These are phyloP conservation scores for Ploettnerulaceae sp. DNA, from an alignment of 2,329 filamentous ascomycete species.

Conservation along the genomic window DNA sequence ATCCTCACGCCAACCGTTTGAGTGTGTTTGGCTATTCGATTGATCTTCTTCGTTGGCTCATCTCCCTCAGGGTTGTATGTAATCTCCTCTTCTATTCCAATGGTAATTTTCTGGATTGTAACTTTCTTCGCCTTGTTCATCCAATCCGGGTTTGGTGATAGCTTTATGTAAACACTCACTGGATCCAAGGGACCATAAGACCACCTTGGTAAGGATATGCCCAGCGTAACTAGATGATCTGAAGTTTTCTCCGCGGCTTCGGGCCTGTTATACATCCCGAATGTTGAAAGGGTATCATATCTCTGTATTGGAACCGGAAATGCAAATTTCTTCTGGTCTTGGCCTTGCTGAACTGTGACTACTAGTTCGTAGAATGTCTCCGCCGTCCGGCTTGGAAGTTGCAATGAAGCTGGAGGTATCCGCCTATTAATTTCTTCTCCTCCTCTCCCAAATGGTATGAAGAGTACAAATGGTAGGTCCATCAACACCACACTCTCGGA, in stretches of 20 bases:
- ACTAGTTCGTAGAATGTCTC: slow-evolving; percentile 97
- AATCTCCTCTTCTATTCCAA: slow-evolving; percentile 93
- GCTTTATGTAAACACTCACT: slow-evolving; percentile 91
- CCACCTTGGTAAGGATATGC: slow-evolving; percentile 89
- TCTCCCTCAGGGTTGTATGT: slow-evolving; percentile 98
- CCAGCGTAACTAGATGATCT: slow-evolving; percentile 87
- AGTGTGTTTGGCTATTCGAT: slow-evolving; percentile 55
- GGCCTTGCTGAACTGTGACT: slow-evolving; percentile 89
- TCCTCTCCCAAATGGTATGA: slow-evolving; percentile 90
- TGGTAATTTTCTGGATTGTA: slow-evolving; percentile 88
- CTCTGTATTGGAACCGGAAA: slow-evolving; percentile 88
- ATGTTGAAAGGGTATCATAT: slow-evolving; percentile 95
- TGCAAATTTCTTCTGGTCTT: slow-evolving; percentile 81
- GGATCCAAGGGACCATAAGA: slow-evolving; percentile 94
- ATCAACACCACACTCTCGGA: slow-evolving; percentile 87
- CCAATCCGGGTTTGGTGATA: slow-evolving; percentile 90
- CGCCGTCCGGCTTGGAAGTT: slow-evolving; percentile 86
- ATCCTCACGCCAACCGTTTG: slow-evolving; percentile 43
- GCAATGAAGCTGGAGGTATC: slow-evolving; percentile 87
- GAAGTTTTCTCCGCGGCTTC: slow-evolving; percentile 80
- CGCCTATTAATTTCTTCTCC: slow-evolving; percentile 85
- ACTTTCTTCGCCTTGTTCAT: slow-evolving; percentile 84
- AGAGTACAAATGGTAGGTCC: slow-evolving; percentile 95
- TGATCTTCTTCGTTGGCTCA: slow-evolving; percentile 85
- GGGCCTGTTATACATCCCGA: slow-evolving; percentile 98